Evolutionary conservation across 2,329 filamentous ascomycete genomes (phyloP).

Genomic region (Colletotrichum caudatum): DNA sequence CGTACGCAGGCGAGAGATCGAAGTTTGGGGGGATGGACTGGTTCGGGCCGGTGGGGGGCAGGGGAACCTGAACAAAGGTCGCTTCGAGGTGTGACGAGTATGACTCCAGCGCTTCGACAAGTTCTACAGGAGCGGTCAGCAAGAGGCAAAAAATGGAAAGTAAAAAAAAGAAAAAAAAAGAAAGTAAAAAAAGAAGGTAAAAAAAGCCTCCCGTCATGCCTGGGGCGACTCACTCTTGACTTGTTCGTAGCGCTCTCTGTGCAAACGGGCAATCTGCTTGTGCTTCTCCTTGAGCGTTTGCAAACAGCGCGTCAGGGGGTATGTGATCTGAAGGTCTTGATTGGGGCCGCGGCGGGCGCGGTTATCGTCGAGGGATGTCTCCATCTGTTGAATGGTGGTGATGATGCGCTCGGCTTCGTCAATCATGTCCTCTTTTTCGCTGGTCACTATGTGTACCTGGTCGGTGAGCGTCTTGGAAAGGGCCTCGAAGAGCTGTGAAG

Average conservation of each 20-base stretch:
- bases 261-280: constrained; percentile 79
- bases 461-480: constrained; percentile 92
- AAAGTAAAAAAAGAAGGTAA: no score
- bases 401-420: constrained; percentile 90
- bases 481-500: constrained; percentile 84
- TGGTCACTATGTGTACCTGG: constrained; percentile 85
- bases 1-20: constrained; percentile 91
- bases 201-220: not conserved
- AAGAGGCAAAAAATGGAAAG: no score
- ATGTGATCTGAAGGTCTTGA: constrained; percentile 80
- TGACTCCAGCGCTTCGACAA: constrained; percentile 92
- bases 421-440: constrained; percentile 90
- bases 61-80: constrained; percentile 84
- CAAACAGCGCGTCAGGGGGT: constrained; percentile 84
- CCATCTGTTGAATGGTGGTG: constrained; percentile 91
- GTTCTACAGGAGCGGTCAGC: constrained; percentile 67
- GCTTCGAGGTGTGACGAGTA: constrained; percentile 96
- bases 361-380: constrained; percentile 84
- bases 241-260: constrained; percentile 93
- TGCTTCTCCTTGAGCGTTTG: constrained; percentile 88
- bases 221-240: constrained; percentile 80
- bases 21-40: constrained; percentile 84
- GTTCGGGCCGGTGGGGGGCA: constrained; percentile 85
- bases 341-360: constrained; percentile 74
- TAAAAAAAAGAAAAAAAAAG: no score